Evolutionary conservation across 768 basidiomycete species (phyloP).

Genomic region (Daedalea quercina): DNA sequence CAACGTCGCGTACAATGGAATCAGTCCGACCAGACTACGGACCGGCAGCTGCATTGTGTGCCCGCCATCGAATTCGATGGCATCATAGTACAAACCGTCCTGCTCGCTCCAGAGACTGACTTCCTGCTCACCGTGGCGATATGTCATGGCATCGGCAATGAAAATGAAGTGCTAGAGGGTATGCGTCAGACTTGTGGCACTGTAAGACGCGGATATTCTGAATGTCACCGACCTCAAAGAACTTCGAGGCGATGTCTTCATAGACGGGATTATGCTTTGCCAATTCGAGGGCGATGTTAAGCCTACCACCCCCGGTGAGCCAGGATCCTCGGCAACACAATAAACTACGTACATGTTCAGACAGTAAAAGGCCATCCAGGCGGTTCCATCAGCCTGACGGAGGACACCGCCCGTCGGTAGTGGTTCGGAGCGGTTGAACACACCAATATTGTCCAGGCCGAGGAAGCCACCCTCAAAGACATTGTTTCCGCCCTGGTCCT

Average conservation of each 20-base stretch:
- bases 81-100: conserved; percentile 99
- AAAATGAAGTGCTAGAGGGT: conserved; percentile 83
- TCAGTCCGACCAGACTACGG: conserved; percentile 93
- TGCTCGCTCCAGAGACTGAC: conserved; percentile 90
- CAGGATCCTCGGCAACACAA: background rate
- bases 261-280: conserved; percentile 98
- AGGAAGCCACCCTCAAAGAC: conserved; percentile 99
- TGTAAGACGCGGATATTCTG: background rate
- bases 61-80: conserved; percentile 80
- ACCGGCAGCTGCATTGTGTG: conserved; percentile 88
- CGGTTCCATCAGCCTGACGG: conserved; percentile 97
- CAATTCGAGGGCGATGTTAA: conserved; percentile 94
- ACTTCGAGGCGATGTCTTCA: conserved; percentile 98
- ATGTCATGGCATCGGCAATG: conserved; percentile 99
- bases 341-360: conserved; percentile 68
- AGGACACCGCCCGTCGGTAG: conserved; percentile 90
- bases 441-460: conserved; percentile 95
- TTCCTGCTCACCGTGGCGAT: conserved; percentile 69
- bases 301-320: conserved; percentile 38
- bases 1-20: conserved; percentile 92
- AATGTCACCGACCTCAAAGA: conserved; percentile 63
- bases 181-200: background rate
- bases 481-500: conserved; percentile 90
- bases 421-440: conserved; percentile 97
- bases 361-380: conserved; percentile 99